Evolutionary conservation across 352 stramenopile species (phyloP).

Genomic region (Pythium chondricola): DNA sequence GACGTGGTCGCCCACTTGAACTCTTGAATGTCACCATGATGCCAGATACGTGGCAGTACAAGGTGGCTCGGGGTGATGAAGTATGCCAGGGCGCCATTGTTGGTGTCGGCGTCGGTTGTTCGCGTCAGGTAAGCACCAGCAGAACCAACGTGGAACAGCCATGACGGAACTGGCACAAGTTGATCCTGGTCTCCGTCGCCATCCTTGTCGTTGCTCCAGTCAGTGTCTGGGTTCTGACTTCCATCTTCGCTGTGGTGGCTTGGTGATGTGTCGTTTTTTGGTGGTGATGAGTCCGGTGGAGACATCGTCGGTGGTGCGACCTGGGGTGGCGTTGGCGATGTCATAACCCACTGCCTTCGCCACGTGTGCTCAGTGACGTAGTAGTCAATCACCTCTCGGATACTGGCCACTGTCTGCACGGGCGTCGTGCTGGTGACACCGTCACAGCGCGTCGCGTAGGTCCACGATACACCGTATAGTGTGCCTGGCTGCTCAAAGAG

Average conservation of each 20-base stretch:
- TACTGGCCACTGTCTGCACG: constrained; percentile 5
- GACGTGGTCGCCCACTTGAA: constrained; percentile 8
- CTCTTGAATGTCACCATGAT: background rate
- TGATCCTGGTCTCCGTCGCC: background rate
- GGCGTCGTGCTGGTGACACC: constrained; percentile 1
- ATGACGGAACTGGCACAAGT: background rate
- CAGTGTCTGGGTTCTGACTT: background rate
- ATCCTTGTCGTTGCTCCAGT: background rate
- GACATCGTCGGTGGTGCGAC: no score
- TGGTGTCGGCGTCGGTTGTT: background rate
- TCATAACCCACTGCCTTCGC: background rate
- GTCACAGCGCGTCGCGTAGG: constrained; percentile 2
- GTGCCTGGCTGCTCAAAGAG: constrained; percentile 2
- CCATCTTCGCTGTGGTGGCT: background rate
- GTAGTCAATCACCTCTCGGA: background rate
- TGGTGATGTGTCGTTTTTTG: background rate
- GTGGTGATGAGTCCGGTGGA: no score
- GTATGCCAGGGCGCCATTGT: constrained; percentile 2
- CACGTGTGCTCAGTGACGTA: background rate
- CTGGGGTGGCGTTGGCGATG: background rate
- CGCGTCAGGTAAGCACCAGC: background rate
- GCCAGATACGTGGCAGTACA: constrained; percentile 9
- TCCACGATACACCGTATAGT: constrained; percentile 14
- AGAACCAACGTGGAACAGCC: background rate
- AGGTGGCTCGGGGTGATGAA: constrained; percentile 16